Conservation (phyloP, 2,329 filamentous ascomycete species). For the Paecilomyces sp. region DNA sequence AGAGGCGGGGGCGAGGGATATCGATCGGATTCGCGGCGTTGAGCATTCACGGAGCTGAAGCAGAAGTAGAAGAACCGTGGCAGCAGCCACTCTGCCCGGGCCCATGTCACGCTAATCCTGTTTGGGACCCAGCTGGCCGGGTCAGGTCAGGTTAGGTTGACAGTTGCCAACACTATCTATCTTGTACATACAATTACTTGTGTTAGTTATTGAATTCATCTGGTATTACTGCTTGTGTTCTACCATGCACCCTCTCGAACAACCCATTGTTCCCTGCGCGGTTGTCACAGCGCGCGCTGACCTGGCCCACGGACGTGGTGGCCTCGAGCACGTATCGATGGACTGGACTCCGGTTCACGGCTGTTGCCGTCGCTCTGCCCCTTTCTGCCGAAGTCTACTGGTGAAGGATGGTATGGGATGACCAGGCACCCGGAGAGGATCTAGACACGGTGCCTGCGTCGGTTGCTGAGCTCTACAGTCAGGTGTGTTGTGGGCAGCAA, state of each 20-base stretch:
- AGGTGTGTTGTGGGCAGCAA: neutral
- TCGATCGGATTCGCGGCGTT: conserved; percentile 2
- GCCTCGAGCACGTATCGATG: neutral
- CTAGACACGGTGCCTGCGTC: neutral
- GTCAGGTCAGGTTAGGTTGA: neutral
- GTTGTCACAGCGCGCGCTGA: neutral
- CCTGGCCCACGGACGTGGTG: neutral
- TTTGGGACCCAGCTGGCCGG: neutral
- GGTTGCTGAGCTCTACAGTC: neutral
- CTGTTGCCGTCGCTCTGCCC: neutral
- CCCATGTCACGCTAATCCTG: conserved; percentile 9
- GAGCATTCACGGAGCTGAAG: conserved; percentile 5
- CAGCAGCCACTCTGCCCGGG: conserved; percentile 3
- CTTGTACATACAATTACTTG: too few relatives aligned
- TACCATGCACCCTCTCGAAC: too few relatives aligned
- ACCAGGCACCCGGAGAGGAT: neutral
- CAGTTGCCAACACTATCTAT: too few relatives aligned
- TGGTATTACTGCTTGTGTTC: too few relatives aligned
- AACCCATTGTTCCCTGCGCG: neutral
- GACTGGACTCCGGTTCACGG: neutral
- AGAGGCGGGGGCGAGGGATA: neutral
- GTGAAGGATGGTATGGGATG: neutral
- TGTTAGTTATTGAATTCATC: too few relatives aligned
- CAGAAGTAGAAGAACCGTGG: conserved; percentile 6
- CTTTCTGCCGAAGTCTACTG: neutral